Evolutionary conservation across 2,329 filamentous ascomycete species (phyloP).

Genomic region (Venturia pyrina): DNA sequence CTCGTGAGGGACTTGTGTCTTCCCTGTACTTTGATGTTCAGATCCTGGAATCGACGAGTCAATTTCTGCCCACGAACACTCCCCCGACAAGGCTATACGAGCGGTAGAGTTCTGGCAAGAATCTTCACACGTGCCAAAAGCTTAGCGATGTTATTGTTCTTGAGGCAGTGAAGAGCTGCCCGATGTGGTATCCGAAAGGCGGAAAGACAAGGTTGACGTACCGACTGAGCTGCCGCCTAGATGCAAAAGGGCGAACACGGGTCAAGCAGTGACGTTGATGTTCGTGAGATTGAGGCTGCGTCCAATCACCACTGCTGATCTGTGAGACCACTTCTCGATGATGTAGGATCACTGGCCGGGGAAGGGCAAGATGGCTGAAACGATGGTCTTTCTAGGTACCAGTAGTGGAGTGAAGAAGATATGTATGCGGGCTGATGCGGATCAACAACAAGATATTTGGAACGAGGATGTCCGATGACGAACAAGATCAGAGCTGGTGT

Average conservation of each 20-base stretch:
- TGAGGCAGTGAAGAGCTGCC: neutral
- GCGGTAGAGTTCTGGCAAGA: neutral
- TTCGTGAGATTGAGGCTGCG: conserved; percentile 3
- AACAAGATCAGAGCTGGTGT: neutral
- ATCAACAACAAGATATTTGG: neutral
- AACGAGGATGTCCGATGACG: neutral
- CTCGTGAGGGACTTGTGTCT: neutral
- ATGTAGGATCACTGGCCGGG: neutral
- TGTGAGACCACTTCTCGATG: neutral
- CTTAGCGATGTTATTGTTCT: neutral
- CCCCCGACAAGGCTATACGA: too few relatives aligned
- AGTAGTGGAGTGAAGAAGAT: neutral
- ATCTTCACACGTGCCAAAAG: neutral
- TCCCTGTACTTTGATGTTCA: neutral
- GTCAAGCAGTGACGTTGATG: neutral
- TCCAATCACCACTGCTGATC: conserved; percentile 3
- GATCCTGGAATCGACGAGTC: neutral
- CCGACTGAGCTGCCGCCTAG: neutral
- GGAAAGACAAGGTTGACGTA: neutral
- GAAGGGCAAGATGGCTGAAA: neutral
- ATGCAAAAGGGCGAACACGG: neutral
- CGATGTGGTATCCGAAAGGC: neutral
- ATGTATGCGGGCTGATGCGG: neutral
- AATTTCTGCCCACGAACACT: neutral
- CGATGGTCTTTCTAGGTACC: neutral